A percentile compares a stretch with the other conserved stretches of the same genome.
phyloP scores from a whole-genome alignment of 768 basidiomycete genomes.

The Boletellus emodensis region DNA sequence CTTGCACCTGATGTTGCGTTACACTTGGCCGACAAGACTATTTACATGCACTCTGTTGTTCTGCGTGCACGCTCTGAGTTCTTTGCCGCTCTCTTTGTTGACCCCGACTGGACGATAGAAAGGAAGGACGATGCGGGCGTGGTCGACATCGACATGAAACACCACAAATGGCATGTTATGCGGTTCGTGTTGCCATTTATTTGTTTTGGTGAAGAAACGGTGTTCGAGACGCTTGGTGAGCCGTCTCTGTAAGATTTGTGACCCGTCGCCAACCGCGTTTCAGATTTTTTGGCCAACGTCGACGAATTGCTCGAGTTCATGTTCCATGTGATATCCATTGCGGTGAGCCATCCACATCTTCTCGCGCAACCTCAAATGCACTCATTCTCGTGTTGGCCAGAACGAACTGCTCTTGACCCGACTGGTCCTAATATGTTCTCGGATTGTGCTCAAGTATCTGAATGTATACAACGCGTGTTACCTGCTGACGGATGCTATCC shows the following conservation, averaged over 20 bases:
- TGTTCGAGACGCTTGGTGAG: slow-evolving; percentile 67
- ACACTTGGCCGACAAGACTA: slow-evolving; percentile 59
- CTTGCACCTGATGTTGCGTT: slow-evolving; percentile 84
- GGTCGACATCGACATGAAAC: slow-evolving; percentile 64
- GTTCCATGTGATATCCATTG: slow-evolving; percentile 81
- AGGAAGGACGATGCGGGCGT: slow-evolving; percentile 53
- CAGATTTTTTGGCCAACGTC: slow-evolving; percentile 58
- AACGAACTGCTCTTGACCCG: slow-evolving; percentile 88
- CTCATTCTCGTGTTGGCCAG: slow-evolving; percentile 35
- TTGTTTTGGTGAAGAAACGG: slow-evolving; percentile 66
- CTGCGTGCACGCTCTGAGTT: slow-evolving; percentile 82
- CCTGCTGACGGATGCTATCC: slow-evolving; percentile 77
- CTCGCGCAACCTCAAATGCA: too few relatives aligned
- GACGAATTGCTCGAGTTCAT: slow-evolving; percentile 84
- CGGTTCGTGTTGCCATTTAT: slow-evolving; percentile 70
- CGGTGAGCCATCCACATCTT: slow-evolving; percentile 44
- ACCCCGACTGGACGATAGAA: slow-evolving; percentile 72
- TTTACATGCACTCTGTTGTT: slow-evolving; percentile 79
- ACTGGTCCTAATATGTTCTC: slow-evolving; percentile 79
- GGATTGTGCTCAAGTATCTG: slow-evolving; percentile 61
- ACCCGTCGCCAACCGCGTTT: slow-evolving; percentile 2
- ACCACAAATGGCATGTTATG: slow-evolving; percentile 73
- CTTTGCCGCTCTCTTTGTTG: slow-evolving; percentile 79
- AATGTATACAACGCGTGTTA: slow-evolving; percentile 73
- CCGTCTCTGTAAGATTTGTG: slow-evolving; percentile 2